Evolutionary conservation across 352 stramenopile species (phyloP), one percentile per base, ranked within the genome.

Genomic region (Globisporangium yorkense): DNA sequence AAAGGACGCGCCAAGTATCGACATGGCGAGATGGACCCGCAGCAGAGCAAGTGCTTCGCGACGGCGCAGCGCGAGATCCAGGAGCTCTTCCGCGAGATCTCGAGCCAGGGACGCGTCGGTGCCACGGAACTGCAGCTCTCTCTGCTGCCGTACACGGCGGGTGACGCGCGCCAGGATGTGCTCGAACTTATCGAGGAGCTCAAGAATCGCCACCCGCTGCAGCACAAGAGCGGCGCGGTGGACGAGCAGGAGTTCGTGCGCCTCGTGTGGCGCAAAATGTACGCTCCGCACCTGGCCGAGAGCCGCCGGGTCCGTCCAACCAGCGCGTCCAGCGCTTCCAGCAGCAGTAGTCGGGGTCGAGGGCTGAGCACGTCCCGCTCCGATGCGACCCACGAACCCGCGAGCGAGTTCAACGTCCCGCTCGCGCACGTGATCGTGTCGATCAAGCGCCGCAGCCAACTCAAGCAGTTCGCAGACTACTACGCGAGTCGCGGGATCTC

Each of bases 381-480:
- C 16, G 7, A 21, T 8, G 18, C 18, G 27, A 45, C 13, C 7
- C 9, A 35, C 9, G 24, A 27, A 2, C 24, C 24, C 24, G 24
- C 24, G 24, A 35, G 45, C 15, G 63, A 63, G 9, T 69, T 85
- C 51, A 86, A 86, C 49, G 73, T 88, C 12, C 77, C 80, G 12
- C 57, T 90, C 3, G 65, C 77, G 3, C 80, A 90, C 16, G 75
- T 90, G 15, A 84, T 90, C 48, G 72, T 88, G 13, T 84, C 74
- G 12, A 79, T 90, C 61, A 88, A 90, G 57, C 77, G 80, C 0
- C 74, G 80, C 6, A 65, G 66, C 12, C 80, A 90, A 51, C 66
- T 90, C 55, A 71, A 78, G 53, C 74, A 88, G 49, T 90, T 90
- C 48, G 76, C 80, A 9, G 69, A 67, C 50, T 90, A 86, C 66